Conservation (phyloP, 2,329 filamentous ascomycete genomes). For the Karstenula rhodostoma region DNA sequence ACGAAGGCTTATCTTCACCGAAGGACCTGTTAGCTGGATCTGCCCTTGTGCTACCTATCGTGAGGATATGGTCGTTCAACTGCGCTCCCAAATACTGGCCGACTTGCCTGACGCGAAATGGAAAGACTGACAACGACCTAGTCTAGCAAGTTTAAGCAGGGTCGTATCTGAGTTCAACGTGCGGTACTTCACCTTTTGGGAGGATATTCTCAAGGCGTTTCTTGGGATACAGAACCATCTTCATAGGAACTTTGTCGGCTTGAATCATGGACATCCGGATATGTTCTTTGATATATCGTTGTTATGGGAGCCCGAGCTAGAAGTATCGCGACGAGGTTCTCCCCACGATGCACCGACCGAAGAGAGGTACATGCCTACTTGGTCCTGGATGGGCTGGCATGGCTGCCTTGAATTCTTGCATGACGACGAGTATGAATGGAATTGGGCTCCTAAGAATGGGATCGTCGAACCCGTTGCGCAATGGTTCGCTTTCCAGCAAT, state of each 20-base stretch:
- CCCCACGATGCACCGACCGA: background rate
- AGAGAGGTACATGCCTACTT: background rate
- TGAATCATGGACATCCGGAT: background rate
- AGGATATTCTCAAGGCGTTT: background rate
- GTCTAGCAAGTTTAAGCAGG: background rate
- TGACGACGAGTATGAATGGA: background rate
- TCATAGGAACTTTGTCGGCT: background rate
- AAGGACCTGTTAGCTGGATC: background rate
- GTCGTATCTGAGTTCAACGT: background rate
- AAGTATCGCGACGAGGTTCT: background rate
- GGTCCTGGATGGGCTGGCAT: slow-evolving; percentile 4
- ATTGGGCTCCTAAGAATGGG: background rate
- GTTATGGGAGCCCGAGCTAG: background rate
- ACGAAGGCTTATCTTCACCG: background rate
- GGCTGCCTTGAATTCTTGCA: background rate
- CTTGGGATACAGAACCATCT: slow-evolving; percentile 1
- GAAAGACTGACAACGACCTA: background rate
- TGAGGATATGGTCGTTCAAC: background rate
- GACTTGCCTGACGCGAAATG: background rate
- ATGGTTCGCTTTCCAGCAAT: background rate
- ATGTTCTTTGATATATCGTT: slow-evolving; percentile 2
- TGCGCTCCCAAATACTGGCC: background rate
- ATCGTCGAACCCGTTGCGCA: background rate
- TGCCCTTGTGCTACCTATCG: background rate
- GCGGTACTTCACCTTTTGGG: background rate